phyloP scores from a whole-genome alignment of 345 rosid species.

The sweet orange (Citrus sinensis) region DVS_A1.0 CM039161.1:2819501-2820000 shows the following conservation, averaged over 20 bases:
- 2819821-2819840: not conserved
- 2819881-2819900: slow-evolving; percentile 37
- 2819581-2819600: slow-evolving; percentile 81
- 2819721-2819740: not conserved
- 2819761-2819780: not conserved
- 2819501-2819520: slow-evolving; percentile 54
- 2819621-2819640: slow-evolving; percentile 75
- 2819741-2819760: not conserved
- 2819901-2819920: slow-evolving; percentile 82
- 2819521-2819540: slow-evolving; percentile 86
- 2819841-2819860: not conserved
- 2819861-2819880: not conserved
- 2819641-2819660: slow-evolving; percentile 83
- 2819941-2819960: slow-evolving; percentile 82
- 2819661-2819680: slow-evolving; percentile 75
- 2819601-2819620: slow-evolving; percentile 81
- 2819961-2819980: slow-evolving; percentile 85
- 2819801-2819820: not conserved
- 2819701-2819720: slow-evolving; percentile 59
- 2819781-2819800: not conserved
- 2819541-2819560: slow-evolving; percentile 91
- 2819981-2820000: slow-evolving; percentile 97
- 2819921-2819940: slow-evolving; percentile 92
- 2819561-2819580: slow-evolving; percentile 98
- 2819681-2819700: slow-evolving; percentile 60